These are phyloP conservation scores for Fusarium redolens DNA, from an alignment of 2,329 filamentous ascomycete species.

Conservation along the genomic window DNA sequence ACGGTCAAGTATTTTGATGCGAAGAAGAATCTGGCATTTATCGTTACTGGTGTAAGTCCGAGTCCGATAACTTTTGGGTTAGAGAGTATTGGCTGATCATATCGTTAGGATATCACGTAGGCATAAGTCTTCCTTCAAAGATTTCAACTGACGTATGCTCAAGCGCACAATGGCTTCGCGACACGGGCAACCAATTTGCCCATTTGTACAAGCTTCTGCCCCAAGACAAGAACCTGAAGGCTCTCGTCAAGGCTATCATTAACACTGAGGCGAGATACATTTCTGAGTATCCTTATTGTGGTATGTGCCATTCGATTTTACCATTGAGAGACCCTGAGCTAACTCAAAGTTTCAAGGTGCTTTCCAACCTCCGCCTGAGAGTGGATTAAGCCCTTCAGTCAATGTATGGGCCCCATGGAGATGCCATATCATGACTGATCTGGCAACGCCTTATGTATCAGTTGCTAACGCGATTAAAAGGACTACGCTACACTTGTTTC, in stretches of 20 bases:
- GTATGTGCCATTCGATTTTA: background rate
- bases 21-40: constrained; percentile 8
- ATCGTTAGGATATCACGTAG: constrained; percentile 10
- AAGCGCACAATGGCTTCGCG: constrained; percentile 19
- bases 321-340: background rate
- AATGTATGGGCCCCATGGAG: background rate
- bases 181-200: constrained; percentile 22
- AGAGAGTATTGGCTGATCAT: background rate
- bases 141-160: no score
- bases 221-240: constrained; percentile 9
- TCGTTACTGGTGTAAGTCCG: constrained; percentile 17
- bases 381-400: constrained; percentile 12
- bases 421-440: background rate
- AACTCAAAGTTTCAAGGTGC: background rate
- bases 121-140: background rate
- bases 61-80: accelerated
- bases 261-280: constrained; percentile 28
- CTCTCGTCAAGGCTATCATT: constrained; percentile 21
- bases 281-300: constrained; percentile 18
- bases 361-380: constrained; percentile 21
- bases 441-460: no score
- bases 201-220: constrained; percentile 21
- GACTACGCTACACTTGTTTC: constrained; percentile 19
- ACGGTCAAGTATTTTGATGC: constrained; percentile 28
- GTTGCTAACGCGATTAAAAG: background rate